These are phyloP conservation scores for Digitaria exilis DNA, from an alignment of 202 grass and related monocot species.

Conservation along the genomic window DNA sequence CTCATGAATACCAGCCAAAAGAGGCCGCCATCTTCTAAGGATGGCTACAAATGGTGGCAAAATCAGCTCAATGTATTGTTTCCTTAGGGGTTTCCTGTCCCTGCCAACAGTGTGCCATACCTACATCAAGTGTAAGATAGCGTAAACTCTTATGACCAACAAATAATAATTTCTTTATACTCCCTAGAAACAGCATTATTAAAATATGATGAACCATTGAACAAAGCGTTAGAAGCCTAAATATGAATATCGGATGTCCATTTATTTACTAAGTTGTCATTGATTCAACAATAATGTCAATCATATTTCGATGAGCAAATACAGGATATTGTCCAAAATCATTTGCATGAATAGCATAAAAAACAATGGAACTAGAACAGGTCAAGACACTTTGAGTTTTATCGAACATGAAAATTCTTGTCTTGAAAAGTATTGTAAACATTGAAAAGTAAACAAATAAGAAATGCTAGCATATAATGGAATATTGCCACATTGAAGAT, in stretches of 20 bases:
- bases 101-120: conserved; percentile 92
- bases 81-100: conserved; percentile 81
- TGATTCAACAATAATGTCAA: conserved; percentile 26
- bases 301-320: conserved; percentile 24
- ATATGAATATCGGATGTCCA: not conserved
- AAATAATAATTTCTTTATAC: conserved; percentile 13
- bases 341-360: conserved; percentile 4
- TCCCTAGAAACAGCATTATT: conserved; percentile 11
- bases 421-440: not conserved
- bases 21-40: conserved; percentile 85
- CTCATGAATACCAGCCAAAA: conserved; percentile 97
- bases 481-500: not conserved
- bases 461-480: not conserved
- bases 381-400: not conserved
- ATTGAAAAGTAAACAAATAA: not conserved
- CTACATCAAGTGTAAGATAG: conserved; percentile 53
- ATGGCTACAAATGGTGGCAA: conserved; percentile 94
- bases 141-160: conserved; percentile 19
- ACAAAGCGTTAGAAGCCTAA: conserved; percentile 1
- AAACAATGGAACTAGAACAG: not conserved
- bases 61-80: conserved; percentile 88
- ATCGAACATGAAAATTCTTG: not conserved
- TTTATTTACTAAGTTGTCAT: conserved; percentile 18
- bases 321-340: not conserved
- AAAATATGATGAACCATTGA: conserved; percentile 14